Percentiles rank a stretch among this genome's conserved stretches.
phyloP scores from a whole-genome alignment of 2,329 filamentous ascomycete genomes.

The Daldinia eschscholtzii region DNA sequence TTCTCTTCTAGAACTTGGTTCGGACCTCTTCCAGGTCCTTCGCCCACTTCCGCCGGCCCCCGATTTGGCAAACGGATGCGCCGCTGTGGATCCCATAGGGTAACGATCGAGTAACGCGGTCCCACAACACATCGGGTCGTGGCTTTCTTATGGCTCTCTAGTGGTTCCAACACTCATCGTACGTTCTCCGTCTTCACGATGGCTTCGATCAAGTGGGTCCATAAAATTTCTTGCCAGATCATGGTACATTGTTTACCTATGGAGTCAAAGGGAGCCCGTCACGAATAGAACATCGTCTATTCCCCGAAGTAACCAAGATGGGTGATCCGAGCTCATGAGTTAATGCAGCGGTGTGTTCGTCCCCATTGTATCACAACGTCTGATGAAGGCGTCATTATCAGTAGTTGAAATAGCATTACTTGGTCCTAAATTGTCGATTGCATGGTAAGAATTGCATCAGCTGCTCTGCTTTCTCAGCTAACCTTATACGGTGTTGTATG shows the following conservation, averaged over 20 bases:
- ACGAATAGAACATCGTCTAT: slow-evolving; percentile 11
- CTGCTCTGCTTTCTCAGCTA: slow-evolving; percentile 16
- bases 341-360: slow-evolving; percentile 13
- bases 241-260: slow-evolving; percentile 1
- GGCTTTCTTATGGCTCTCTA: slow-evolving; percentile 28
- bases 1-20: slow-evolving; percentile 28
- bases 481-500: slow-evolving; percentile 5
- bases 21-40: slow-evolving; percentile 30
- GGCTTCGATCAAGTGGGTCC: slow-evolving; percentile 45
- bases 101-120: slow-evolving; percentile 49
- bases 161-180: slow-evolving; percentile 34
- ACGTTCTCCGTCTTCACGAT: slow-evolving; percentile 46
- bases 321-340: slow-evolving; percentile 28
- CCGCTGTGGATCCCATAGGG: slow-evolving; percentile 50
- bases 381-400: slow-evolving; percentile 34
- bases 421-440: slow-evolving; percentile 11
- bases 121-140: slow-evolving; percentile 36
- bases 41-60: slow-evolving; percentile 26
- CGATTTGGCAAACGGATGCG: slow-evolving; percentile 39
- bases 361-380: slow-evolving; percentile 25
- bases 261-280: slow-evolving; percentile 6
- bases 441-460: slow-evolving; percentile 28
- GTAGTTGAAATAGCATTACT: slow-evolving; percentile 8
- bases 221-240: slow-evolving; percentile 32
- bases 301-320: slow-evolving; percentile 17